Conservation (phyloP, 202 grass and related monocot species). For the Setaria viridis region DNA sequence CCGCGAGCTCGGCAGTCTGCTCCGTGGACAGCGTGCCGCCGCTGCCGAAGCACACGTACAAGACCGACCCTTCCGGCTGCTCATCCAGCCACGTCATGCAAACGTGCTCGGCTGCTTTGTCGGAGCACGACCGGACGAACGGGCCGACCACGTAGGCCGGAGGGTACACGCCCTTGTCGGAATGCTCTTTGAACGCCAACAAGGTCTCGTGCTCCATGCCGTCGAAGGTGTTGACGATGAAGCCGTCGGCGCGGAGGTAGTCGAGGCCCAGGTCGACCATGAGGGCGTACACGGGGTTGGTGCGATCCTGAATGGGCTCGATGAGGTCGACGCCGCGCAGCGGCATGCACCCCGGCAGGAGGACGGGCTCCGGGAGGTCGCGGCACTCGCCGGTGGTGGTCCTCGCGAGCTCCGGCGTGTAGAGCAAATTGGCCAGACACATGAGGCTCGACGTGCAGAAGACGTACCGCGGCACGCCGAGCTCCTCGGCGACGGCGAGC, state of each 20-base stretch:
- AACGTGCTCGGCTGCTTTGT: not conserved
- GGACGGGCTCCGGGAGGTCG: conserved; percentile 56
- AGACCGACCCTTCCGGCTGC: conserved; percentile 58
- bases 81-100: conserved; percentile 61
- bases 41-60: conserved; percentile 69
- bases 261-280: conserved; percentile 3
- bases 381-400: conserved; percentile 46
- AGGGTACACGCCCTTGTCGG: conserved; percentile 34
- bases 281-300: not conserved
- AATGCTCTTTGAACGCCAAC: conserved; percentile 14
- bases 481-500: conserved; percentile 39
- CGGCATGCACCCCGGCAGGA: conserved; percentile 54
- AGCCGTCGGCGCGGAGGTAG: conserved; percentile 35
- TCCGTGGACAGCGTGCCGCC: conserved; percentile 42
- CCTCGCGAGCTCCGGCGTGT: conserved; percentile 39
- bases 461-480: conserved; percentile 46
- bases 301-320: conserved; percentile 37
- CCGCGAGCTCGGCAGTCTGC: conserved; percentile 56
- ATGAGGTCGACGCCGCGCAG: conserved; percentile 42
- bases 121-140: conserved; percentile 38
- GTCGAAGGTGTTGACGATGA: conserved; percentile 68
- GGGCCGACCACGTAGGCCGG: conserved; percentile 62
- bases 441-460: conserved; percentile 47
- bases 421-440: conserved; percentile 10
- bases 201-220: conserved; percentile 52